Base-by-base conservation (phyloP, 768 basidiomycete species). In the Piloderma croceum region DNA sequence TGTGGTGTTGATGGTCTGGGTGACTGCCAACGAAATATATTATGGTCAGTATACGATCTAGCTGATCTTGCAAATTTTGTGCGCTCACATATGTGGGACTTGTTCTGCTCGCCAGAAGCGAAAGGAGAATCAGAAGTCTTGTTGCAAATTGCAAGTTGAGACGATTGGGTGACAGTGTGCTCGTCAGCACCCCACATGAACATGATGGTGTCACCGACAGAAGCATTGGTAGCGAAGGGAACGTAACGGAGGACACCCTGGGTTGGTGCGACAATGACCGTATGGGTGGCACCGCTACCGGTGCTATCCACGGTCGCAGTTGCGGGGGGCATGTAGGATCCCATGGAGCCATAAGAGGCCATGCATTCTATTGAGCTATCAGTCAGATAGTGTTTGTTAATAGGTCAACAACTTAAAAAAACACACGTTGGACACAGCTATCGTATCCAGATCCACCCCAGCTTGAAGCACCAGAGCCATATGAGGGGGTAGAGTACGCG, bases 91-190 rank as follows among this genome's bases (percentile, higher is more conserved):
- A 73, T 67, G 65, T 81, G 83, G 64, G 58, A 67, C 60, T 71
- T 63, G 65, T 77, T 66, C 42, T 85, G 83, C 32, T 51, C 53
- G 50, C 87, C 87, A 23, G 82, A 80, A 7, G 75, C 63, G 67
- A 89, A 89, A 29, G 48, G 38, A 38, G 70, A 70, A 36, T 76
- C 74, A 17, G 55, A 44, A 17, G 81, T 74, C 65, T 79, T 78
- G 76, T 90, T 90, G 76, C 88, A 90, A 44, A 79, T 71, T 4
- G 63, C 55, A 43, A 86, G 69, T 34, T 67, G 55, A 1, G 83
- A 85, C 13, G 77, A 77, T 68, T 88, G 83, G 50, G 88, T 90
- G 52, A 89, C 88, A 23, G 85, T 89, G 69, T 88, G 86, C 55
- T 74, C 76, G 67, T 83, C 76, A 38, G 82, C 85, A 41, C 74